Percentiles rank a stretch among this genome's conserved stretches.
These are phyloP conservation scores for Lipomyces orientalis DNA, from an alignment of 805 yeast species.

Conservation along the genomic window DNA sequence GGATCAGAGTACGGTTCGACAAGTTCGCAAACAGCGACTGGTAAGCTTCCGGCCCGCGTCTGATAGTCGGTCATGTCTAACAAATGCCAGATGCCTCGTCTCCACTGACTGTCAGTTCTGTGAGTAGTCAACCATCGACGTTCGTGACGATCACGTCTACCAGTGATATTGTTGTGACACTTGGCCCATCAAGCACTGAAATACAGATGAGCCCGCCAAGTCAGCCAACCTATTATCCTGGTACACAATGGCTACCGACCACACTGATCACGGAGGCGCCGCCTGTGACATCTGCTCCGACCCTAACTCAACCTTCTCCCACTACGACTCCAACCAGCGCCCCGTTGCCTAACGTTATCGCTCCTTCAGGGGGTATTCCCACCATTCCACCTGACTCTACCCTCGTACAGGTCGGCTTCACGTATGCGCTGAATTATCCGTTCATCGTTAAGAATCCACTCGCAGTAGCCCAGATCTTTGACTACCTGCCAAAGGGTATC, in stretches of 20 bases:
- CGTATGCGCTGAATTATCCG: slow-evolving; percentile 77
- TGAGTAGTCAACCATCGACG: slow-evolving; percentile 29
- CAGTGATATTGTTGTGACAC: slow-evolving; percentile 26
- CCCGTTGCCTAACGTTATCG: slow-evolving; percentile 76
- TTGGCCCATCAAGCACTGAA: neutral
- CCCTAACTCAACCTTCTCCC: slow-evolving; percentile 29
- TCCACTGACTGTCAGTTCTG: slow-evolving; percentile 7
- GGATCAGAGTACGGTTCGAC: neutral
- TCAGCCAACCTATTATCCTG: slow-evolving; percentile 3
- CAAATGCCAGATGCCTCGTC: neutral
- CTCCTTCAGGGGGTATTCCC: slow-evolving; percentile 61
- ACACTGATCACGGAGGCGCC: slow-evolving; percentile 50
- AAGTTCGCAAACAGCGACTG: neutral
- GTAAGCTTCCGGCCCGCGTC: neutral
- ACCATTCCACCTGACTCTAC: slow-evolving; percentile 52
- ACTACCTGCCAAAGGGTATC: slow-evolving; percentile 79
- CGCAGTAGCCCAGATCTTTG: slow-evolving; percentile 83
- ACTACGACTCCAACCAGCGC: slow-evolving; percentile 43
- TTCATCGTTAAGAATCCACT: slow-evolving; percentile 75
- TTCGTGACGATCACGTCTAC: slow-evolving; percentile 31
- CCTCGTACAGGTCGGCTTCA: slow-evolving; percentile 77
- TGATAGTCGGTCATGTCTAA: neutral
- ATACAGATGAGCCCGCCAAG: neutral
- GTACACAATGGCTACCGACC: slow-evolving; percentile 54
- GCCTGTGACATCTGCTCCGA: slow-evolving; percentile 43